Conservation (phyloP, 2,329 filamentous ascomycete genomes). For the Clonostachys byssicola region DNA sequence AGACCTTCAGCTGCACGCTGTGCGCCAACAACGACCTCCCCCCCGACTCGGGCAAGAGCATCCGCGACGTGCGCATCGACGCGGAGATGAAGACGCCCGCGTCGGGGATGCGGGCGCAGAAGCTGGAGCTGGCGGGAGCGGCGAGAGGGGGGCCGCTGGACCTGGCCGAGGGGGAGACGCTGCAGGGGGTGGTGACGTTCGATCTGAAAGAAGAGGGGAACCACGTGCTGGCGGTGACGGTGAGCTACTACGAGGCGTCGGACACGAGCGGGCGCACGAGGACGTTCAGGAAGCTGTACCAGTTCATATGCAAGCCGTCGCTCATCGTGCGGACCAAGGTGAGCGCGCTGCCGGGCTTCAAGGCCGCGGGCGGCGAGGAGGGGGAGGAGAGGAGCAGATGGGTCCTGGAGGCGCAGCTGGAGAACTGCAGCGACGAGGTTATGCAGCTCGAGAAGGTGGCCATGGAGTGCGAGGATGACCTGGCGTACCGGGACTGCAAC, state of each 20-base stretch:
- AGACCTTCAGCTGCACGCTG: conserved; percentile 90
- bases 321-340: conserved; percentile 90
- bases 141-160: conserved; percentile 25
- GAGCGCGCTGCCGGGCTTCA: conserved; percentile 44
- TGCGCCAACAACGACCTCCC: conserved; percentile 84
- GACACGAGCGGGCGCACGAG: conserved; percentile 66
- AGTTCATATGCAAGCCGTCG: conserved; percentile 89
- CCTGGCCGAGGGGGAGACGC: conserved; percentile 58
- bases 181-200: conserved; percentile 80
- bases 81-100: conserved; percentile 93
- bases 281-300: conserved; percentile 92
- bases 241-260: conserved; percentile 89
- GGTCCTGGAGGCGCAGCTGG: conserved; percentile 88
- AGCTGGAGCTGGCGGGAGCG: conserved; percentile 52
- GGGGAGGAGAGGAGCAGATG: conserved; percentile 39
- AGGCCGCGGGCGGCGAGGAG: not conserved
- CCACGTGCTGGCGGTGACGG: conserved; percentile 88
- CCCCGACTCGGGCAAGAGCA: conserved; percentile 33
- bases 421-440: conserved; percentile 84
- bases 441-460: conserved; percentile 71
- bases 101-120: conserved; percentile 50
- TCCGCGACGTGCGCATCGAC: conserved; percentile 76
- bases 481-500: conserved; percentile 51
- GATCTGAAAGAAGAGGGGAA: conserved; percentile 92
- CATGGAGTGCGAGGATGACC: conserved; percentile 47